Evolutionary conservation across 2,329 filamentous ascomycete genomes (phyloP).

Genomic region (Aureobasidium sp.): DNA sequence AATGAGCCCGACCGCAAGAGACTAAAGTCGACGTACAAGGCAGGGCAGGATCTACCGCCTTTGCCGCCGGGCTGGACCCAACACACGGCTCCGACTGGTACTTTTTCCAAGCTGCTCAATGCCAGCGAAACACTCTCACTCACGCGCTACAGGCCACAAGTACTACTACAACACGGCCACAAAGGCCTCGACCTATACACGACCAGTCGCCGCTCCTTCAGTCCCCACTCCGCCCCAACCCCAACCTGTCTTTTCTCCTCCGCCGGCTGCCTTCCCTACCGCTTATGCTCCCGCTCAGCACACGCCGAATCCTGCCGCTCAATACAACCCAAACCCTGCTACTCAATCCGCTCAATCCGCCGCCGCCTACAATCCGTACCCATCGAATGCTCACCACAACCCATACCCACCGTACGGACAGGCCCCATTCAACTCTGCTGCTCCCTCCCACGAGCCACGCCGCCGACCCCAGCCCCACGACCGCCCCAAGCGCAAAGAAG

Average conservation of each 20-base stretch:
- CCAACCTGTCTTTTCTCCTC: slow-evolving; percentile 1
- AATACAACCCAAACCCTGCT: background rate
- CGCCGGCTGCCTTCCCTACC: background rate
- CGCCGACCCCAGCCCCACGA: slow-evolving; percentile 63
- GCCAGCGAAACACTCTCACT: background rate
- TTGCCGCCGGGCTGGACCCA: slow-evolving; percentile 83
- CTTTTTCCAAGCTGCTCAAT: background rate
- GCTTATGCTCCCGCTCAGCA: background rate
- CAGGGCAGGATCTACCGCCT: slow-evolving; percentile 42
- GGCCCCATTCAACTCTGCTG: background rate
- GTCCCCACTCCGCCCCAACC: slow-evolving; percentile 14
- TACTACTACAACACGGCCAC: slow-evolving; percentile 83
- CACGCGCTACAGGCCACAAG: slow-evolving; percentile 41
- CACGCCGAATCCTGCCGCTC: background rate
- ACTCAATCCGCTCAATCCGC: background rate
- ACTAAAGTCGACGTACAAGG: slow-evolving; percentile 70
- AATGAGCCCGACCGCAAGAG: slow-evolving; percentile 34
- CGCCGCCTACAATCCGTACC: background rate
- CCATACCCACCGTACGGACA: background rate
- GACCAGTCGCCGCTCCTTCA: slow-evolving; percentile 40
- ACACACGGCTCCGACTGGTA: slow-evolving; percentile 71
- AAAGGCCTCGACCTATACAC: slow-evolving; percentile 78
- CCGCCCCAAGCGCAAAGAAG: slow-evolving; percentile 67
- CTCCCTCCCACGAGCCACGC: slow-evolving; percentile 36
- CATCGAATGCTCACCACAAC: background rate